Evolutionary conservation across 2,329 filamentous ascomycete genomes (phyloP).

Genomic region (Aspergillus sp.): DNA sequence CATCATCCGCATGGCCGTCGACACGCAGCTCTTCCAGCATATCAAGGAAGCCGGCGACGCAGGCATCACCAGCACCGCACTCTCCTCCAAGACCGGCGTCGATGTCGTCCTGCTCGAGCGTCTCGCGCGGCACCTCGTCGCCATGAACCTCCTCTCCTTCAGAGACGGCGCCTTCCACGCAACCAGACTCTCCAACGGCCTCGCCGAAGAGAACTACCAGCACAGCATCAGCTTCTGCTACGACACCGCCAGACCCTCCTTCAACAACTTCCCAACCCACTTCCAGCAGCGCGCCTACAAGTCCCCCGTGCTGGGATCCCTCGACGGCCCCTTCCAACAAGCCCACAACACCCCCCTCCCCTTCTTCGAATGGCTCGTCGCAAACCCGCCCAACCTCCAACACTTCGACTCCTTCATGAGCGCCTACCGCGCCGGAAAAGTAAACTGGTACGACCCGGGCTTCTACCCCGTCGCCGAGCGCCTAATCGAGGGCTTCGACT

Average conservation of each 20-base stretch:
- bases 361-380: slow-evolving; percentile 40
- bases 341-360: slow-evolving; percentile 36
- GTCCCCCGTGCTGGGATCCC: slow-evolving; percentile 21
- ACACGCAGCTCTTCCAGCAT: slow-evolving; percentile 37
- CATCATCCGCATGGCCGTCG: slow-evolving; percentile 36
- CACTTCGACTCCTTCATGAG: slow-evolving; percentile 40
- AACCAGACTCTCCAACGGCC: slow-evolving; percentile 32
- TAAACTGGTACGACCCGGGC: slow-evolving; percentile 35
- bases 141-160: slow-evolving; percentile 37
- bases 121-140: slow-evolving; percentile 38
- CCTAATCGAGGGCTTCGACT: slow-evolving; percentile 14
- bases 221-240: slow-evolving; percentile 40
- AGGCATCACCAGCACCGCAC: slow-evolving; percentile 24
- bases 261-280: slow-evolving; percentile 34
- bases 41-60: slow-evolving; percentile 26
- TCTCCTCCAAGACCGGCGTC: slow-evolving; percentile 32
- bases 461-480: slow-evolving; percentile 26
- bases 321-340: slow-evolving; percentile 38
- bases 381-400: slow-evolving; percentile 35
- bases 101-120: slow-evolving; percentile 30
- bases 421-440: slow-evolving; percentile 39
- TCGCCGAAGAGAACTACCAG: slow-evolving; percentile 37
- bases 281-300: slow-evolving; percentile 32
- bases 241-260: slow-evolving; percentile 35
- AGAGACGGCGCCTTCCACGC: slow-evolving; percentile 25